Base-by-base conservation (phyloP, 179 eudicot genomes). In the Camellia oleifera region DNA sequence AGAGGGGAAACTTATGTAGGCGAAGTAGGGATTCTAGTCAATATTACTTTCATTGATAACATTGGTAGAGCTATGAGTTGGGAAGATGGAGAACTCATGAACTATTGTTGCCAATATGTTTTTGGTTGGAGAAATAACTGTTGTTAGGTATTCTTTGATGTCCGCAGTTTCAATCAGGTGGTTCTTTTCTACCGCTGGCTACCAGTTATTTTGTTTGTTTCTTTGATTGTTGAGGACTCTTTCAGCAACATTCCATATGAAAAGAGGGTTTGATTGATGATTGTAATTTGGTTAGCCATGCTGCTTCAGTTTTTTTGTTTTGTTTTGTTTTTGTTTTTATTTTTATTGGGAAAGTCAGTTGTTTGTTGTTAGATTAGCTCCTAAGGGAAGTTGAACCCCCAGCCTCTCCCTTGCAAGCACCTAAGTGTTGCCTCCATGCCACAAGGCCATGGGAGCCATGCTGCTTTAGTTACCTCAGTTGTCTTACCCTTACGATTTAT, bases 91-190 rank as follows among this genome's bases (percentile, higher is more conserved):
- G 63, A 13, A 56, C 17, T 15, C 44, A 15, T 54, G 18, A 23
- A 23, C 3, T 23, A 20, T 3, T 54, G 64, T 74, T 54, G 46
- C 15, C 10, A 32, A 56, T 26, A 74, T 14, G 63, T 26, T 57
- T 11, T 74, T 74, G 77, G 46, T 74, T 56, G 77, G 48, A 74
- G 32, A 26, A 23, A 74, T 48, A 17, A 53, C 45, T 74, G 63
- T 40, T 56, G 42, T 53, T 12, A 32, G n/a, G 20, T 26, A 52
- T 12, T 56, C 20, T 26, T 26, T 56, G 20, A 74, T 56, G 15
- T 54, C 4, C 7, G 6, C n/a, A 56, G 52, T 54, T 48, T 70
- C 56, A 70, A 45, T 70, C 26, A 18, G 15, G 14, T 70, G 32
- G 56, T 70, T 70, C 74, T 70, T n/a, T 68, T 48, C 56, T 70